phyloP scores from a whole-genome alignment of 2,329 filamentous ascomycete genomes.

The Fusarium haematococcum region DNA sequence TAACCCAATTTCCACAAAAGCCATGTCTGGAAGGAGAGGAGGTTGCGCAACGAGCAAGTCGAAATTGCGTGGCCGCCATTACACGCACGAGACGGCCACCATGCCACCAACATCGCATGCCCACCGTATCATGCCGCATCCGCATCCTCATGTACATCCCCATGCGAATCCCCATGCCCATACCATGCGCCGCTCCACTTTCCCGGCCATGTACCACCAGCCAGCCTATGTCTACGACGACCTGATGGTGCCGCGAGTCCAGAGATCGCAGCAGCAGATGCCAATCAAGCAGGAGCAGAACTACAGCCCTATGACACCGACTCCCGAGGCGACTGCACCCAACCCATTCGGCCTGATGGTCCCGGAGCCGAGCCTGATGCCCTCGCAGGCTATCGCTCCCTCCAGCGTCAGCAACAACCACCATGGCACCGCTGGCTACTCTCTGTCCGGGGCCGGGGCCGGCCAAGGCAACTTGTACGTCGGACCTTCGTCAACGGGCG shows the following conservation, averaged over 20 bases:
- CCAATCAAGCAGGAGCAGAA: constrained; percentile 29
- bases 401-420: constrained; percentile 19
- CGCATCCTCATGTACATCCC: neutral
- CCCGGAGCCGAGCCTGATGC: constrained; percentile 34
- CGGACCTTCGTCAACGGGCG: constrained; percentile 26
- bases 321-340: constrained; percentile 28
- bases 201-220: constrained; percentile 37
- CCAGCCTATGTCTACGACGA: constrained; percentile 34
- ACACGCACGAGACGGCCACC: constrained; percentile 30
- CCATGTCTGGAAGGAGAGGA: constrained; percentile 49
- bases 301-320: constrained; percentile 40
- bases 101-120: constrained; percentile 38
- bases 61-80: constrained; percentile 39
- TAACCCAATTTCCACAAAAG: constrained; percentile 46
- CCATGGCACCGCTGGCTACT: constrained; percentile 30
- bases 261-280: constrained; percentile 38
- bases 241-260: constrained; percentile 37
- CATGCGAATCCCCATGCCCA: neutral
- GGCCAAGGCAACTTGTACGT: constrained; percentile 35
- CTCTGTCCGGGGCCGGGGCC: constrained; percentile 20
- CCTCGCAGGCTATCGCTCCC: constrained; percentile 25
- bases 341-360: constrained; percentile 36
- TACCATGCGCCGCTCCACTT: constrained; percentile 32
- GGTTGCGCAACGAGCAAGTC: constrained; percentile 48
- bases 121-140: constrained; percentile 25